Evolutionary conservation across 805 yeast species (phyloP).

Genomic region (Wickerhamiella occidentalis): DNA sequence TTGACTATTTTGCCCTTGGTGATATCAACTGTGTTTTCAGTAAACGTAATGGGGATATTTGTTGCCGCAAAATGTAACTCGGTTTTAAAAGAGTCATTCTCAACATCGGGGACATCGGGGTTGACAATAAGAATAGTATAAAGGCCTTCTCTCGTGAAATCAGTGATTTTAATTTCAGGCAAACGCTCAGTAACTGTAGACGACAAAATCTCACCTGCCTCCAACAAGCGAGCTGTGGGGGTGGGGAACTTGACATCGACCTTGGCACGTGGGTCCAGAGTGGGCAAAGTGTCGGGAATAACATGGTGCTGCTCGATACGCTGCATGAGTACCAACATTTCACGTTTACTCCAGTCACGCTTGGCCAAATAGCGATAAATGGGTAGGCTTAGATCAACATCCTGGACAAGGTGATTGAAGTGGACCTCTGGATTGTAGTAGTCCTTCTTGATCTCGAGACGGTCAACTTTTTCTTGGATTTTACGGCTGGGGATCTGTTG

Average conservation of each 20-base stretch:
- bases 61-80: constrained; percentile 65
- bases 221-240: constrained; percentile 42
- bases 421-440: constrained; percentile 71
- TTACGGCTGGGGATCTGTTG: constrained; percentile 19
- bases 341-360: constrained; percentile 59
- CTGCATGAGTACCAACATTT: constrained; percentile 76
- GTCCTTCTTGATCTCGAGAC: constrained; percentile 50
- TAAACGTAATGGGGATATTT: constrained; percentile 49
- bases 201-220: constrained; percentile 67
- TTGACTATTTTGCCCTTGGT: constrained; percentile 34
- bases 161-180: constrained; percentile 68
- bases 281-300: constrained; percentile 90
- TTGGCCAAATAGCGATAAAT: constrained; percentile 62
- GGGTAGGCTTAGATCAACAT: constrained; percentile 58
- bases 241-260: constrained; percentile 47
- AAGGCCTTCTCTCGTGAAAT: constrained; percentile 48
- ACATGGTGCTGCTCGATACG: constrained; percentile 74
- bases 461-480: constrained; percentile 15
- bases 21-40: constrained; percentile 42
- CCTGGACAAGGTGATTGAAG: constrained; percentile 43
- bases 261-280: constrained; percentile 68
- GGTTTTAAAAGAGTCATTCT: constrained; percentile 54
- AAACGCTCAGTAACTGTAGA: constrained; percentile 60
- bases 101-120: constrained; percentile 80
- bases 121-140: constrained; percentile 76